Evolutionary conservation across 345 rosid genomes (phyloP).

Genomic region (Fremontodendron californicum): DNA sequence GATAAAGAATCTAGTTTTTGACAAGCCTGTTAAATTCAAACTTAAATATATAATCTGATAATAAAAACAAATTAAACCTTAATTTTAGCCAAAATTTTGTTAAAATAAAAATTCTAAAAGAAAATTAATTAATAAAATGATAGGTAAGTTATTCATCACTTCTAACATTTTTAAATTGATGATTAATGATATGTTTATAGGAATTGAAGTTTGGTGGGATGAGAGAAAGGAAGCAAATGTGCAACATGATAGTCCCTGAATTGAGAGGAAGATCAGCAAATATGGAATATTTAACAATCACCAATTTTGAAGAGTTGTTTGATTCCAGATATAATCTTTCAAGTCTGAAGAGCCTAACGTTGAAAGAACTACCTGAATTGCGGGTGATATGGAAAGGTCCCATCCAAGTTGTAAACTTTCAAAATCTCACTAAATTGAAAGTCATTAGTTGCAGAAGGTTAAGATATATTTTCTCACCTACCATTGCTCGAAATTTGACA

Average conservation of each 20-base stretch:
- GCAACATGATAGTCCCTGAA: neutral
- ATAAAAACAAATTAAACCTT: too few species aligned
- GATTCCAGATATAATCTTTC: neutral
- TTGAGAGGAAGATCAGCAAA: neutral
- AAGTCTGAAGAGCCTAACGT: neutral
- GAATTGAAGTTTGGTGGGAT: rapidly evolving
- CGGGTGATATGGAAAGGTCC: neutral
- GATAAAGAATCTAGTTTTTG: too few species aligned
- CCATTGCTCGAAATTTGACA: neutral
- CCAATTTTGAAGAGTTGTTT: neutral
- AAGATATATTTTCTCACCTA: neutral
- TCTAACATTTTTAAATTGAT: neutral
- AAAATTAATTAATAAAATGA: too few species aligned
- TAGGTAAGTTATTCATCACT: too few species aligned
- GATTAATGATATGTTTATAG: neutral
- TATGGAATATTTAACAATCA: neutral
- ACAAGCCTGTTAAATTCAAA: too few species aligned
- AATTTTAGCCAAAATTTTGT: too few species aligned
- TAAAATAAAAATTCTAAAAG: too few species aligned
- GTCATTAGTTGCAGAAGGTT: neutral
- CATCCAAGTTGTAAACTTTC: neutral
- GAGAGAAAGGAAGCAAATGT: neutral
- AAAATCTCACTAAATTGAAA: neutral
- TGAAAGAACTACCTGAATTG: neutral
- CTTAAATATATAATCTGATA: too few species aligned